A percentile compares a stretch with the other conserved stretches of the same genome.
Conservation (phyloP, 1,284 basidiomycete genomes). For the Austroboletus rostrupii region DNA sequence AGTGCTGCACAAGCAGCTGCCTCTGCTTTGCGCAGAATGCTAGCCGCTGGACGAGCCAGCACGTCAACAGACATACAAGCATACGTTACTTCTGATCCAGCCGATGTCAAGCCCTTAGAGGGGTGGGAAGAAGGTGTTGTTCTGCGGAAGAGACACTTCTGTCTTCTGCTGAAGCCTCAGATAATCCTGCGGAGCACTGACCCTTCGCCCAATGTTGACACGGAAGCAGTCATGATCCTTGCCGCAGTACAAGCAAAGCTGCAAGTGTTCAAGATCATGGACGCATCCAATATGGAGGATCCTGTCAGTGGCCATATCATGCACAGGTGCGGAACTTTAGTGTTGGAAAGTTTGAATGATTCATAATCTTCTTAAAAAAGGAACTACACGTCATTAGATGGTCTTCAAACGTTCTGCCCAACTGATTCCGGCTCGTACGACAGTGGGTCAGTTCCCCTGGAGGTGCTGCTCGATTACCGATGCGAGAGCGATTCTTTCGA, state of each 20-base stretch:
- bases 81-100: conserved; percentile 23
- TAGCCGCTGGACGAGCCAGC: conserved; percentile 48
- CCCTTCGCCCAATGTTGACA: conserved; percentile 40
- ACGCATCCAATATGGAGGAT: conserved; percentile 77
- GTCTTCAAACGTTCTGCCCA: conserved; percentile 89
- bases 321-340: conserved; percentile 56
- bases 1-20: conserved; percentile 58
- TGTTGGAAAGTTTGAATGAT: neutral
- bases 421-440: conserved; percentile 37
- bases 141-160: conserved; percentile 70
- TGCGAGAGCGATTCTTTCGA: conserved; percentile 84
- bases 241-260: conserved; percentile 82
- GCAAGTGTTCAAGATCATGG: conserved; percentile 80
- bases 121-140: conserved; percentile 72
- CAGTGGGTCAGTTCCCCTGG: conserved; percentile 71
- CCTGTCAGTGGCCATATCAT: conserved; percentile 84
- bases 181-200: conserved; percentile 67
- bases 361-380: conserved; percentile 34
- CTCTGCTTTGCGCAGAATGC: conserved; percentile 56
- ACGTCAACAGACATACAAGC: conserved; percentile 42
- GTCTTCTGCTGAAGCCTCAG: conserved; percentile 88
- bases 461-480: conserved; percentile 82
- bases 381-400: conserved; percentile 72
- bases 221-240: conserved; percentile 70
- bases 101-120: conserved; percentile 53